Percentiles rank a stretch among this genome's conserved stretches.
Conservation (phyloP, 2,329 filamentous ascomycete genomes). For the Nigrograna mackinnonii region DNA sequence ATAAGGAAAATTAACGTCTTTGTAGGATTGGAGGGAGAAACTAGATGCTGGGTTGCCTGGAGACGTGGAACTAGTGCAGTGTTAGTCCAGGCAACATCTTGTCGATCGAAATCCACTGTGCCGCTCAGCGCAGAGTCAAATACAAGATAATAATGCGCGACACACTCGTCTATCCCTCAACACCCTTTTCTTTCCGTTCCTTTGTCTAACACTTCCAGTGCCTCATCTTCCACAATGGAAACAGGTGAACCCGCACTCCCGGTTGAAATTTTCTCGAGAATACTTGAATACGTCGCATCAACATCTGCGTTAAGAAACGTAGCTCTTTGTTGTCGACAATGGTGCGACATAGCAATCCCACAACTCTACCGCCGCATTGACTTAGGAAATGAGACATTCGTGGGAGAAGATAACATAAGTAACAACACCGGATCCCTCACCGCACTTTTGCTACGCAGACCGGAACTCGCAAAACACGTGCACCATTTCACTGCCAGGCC, state of each 20-base stretch:
- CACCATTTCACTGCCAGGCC: constrained; percentile 1
- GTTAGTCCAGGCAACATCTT: no score
- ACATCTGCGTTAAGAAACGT: neutral
- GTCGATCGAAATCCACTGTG: neutral
- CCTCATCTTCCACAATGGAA: no score
- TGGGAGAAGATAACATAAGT: neutral
- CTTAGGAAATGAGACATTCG: neutral
- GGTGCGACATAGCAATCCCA: neutral
- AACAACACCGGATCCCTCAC: neutral
- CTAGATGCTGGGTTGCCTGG: no score
- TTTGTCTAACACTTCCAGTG: no score
- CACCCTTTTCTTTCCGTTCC: neutral
- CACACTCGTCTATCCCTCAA: neutral
- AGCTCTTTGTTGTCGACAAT: neutral
- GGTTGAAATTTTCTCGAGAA: neutral
- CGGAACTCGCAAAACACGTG: constrained; percentile 2
- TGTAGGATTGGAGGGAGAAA: no score
- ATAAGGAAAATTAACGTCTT: no score
- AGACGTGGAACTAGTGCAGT: no score
- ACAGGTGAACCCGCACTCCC: no score
- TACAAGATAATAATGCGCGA: neutral
- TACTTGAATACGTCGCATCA: neutral
- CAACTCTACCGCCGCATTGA: neutral
- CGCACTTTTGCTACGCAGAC: constrained; percentile 1
- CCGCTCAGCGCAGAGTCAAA: neutral